Percentiles rank a stretch among this genome's conserved stretches.
phyloP scores from a whole-genome alignment of 2,329 filamentous ascomycete species.

The Xylariaceae sp. region DNA sequence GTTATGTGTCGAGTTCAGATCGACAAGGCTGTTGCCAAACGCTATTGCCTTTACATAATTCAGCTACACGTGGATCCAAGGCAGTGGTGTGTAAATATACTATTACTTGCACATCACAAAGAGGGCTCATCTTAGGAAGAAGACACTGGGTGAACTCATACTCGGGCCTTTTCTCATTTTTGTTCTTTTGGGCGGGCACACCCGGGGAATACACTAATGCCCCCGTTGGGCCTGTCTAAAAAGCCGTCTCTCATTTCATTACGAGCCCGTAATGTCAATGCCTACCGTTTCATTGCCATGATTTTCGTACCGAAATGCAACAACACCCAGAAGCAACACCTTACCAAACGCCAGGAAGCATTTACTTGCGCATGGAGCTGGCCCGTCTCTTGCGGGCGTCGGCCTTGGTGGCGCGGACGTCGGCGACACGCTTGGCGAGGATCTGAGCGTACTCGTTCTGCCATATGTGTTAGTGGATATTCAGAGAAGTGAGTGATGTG shows the following conservation, averaged over 20 bases:
- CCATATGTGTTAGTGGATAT: constrained; percentile 28
- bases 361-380: constrained; percentile 90
- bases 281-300: constrained; percentile 21
- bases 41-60: too few species aligned
- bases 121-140: too few species aligned
- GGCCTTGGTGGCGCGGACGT: constrained; percentile 91
- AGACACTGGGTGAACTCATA: too few species aligned
- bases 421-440: constrained; percentile 93
- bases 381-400: constrained; percentile 96
- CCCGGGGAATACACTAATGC: constrained; percentile 27
- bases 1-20: too few species aligned
- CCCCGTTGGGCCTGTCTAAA: constrained; percentile 26
- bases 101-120: too few species aligned
- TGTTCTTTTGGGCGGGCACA: constrained; percentile 24
- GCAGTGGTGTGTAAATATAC: too few species aligned
- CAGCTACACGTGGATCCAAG: too few species aligned
- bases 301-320: constrained; percentile 33
- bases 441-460: constrained; percentile 96
- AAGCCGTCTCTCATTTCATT: constrained; percentile 21
- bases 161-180: constrained; percentile 17
- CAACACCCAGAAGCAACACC: constrained; percentile 30
- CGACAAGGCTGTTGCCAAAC: too few species aligned
- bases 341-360: constrained; percentile 35
- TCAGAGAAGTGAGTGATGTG: neutral
- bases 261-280: constrained; percentile 20